These are phyloP conservation scores for Aspergillus piperis DNA, from an alignment of 2,329 filamentous ascomycete species.

Conservation along the genomic window DNA sequence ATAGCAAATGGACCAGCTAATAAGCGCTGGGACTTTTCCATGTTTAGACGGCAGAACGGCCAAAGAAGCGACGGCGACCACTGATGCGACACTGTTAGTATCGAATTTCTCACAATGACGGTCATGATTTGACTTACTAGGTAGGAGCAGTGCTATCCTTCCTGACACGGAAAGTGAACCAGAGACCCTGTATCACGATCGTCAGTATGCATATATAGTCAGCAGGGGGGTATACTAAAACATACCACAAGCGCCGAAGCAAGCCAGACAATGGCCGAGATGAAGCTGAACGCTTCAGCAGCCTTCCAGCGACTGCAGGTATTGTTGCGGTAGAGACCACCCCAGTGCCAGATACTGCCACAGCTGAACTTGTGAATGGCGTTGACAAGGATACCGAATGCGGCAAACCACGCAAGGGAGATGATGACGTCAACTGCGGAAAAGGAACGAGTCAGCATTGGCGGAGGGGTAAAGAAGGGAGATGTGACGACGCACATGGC, in stretches of 20 bases:
- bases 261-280: slow-evolving; percentile 72
- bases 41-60: slow-evolving; percentile 15
- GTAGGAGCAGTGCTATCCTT: slow-evolving; percentile 17
- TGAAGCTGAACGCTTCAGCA: slow-evolving; percentile 69
- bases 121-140: slow-evolving; percentile 23
- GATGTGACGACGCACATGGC: slow-evolving; percentile 47
- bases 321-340: slow-evolving; percentile 51
- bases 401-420: slow-evolving; percentile 68
- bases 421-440: slow-evolving; percentile 64
- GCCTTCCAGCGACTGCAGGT: slow-evolving; percentile 71
- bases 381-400: slow-evolving; percentile 67
- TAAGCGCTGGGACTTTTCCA: neutral
- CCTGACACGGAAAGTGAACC: slow-evolving; percentile 37
- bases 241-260: slow-evolving; percentile 60
- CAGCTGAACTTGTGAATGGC: slow-evolving; percentile 55
- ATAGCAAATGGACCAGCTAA: neutral
- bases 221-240: neutral
- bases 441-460: slow-evolving; percentile 1
- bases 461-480: neutral
- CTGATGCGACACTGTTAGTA: neutral
- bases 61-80: slow-evolving; percentile 13
- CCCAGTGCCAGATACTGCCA: slow-evolving; percentile 63
- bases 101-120: neutral
- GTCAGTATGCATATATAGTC: slow-evolving; percentile 14
- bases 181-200: slow-evolving; percentile 30